These are phyloP conservation scores for Cladophialophora exuberans DNA, from an alignment of 2,329 filamentous ascomycete species.

Conservation along the genomic window DNA sequence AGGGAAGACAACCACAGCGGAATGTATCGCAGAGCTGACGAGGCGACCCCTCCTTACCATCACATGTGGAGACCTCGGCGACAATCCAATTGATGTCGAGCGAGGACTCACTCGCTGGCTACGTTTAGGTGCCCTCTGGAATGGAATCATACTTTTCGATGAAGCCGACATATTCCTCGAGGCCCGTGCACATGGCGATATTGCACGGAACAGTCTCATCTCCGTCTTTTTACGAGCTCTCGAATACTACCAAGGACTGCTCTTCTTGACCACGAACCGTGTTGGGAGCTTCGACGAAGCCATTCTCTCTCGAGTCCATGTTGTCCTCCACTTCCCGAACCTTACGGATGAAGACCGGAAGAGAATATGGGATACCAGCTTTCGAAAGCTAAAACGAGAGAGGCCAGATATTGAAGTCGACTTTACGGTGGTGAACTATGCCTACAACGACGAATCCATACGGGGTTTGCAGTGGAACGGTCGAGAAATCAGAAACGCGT, in stretches of 20 bases:
- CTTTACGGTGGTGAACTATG: neutral
- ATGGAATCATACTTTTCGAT: slow-evolving; percentile 29
- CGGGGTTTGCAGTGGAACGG: too few relatives aligned
- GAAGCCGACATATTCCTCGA: slow-evolving; percentile 31
- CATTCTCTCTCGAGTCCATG: neutral
- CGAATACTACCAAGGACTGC: slow-evolving; percentile 34
- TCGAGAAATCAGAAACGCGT: neutral
- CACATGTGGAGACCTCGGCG: neutral
- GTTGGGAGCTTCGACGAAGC: neutral
- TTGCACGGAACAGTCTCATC: slow-evolving; percentile 40
- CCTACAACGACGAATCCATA: neutral
- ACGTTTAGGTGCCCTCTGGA: slow-evolving; percentile 23
- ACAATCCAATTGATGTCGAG: neutral
- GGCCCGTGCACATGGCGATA: slow-evolving; percentile 3
- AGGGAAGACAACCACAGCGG: too few relatives aligned
- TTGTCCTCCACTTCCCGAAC: neutral
- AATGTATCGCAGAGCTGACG: neutral
- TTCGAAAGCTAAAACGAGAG: neutral
- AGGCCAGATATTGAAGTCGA: neutral
- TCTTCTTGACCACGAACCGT: slow-evolving; percentile 7
- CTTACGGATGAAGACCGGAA: neutral
- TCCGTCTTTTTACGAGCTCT: slow-evolving; percentile 34
- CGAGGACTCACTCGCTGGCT: neutral
- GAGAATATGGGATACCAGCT: neutral
- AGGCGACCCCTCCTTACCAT: neutral